These are phyloP conservation scores for Tilletia walkeri DNA, from an alignment of 1,284 basidiomycete genomes.

Conservation along the genomic window DNA sequence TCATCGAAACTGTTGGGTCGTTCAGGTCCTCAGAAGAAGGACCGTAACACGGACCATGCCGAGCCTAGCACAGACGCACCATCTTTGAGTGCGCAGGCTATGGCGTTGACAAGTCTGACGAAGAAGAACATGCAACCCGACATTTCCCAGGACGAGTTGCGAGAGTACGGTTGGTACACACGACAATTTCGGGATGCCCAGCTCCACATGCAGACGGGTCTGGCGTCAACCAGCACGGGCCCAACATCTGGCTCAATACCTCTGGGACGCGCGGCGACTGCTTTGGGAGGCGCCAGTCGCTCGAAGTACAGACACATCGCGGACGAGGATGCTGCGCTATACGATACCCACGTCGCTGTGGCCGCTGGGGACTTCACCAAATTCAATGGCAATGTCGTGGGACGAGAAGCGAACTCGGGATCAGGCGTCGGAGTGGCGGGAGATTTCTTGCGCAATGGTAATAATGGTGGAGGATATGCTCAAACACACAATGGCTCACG, in stretches of 20 bases:
- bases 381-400: not conserved
- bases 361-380: slow-evolving; percentile 5
- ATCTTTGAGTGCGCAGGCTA: not conserved
- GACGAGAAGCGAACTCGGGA: not conserved
- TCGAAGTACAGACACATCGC: slow-evolving; percentile 15
- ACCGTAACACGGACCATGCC: not conserved
- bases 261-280: not conserved
- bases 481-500: not conserved
- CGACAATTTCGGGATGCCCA: slow-evolving; percentile 4
- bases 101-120: slow-evolving; percentile 7
- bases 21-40: not conserved
- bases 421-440: not conserved
- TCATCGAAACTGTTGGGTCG: not conserved
- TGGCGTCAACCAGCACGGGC: not conserved
- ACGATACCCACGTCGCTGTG: not conserved
- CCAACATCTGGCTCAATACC: not conserved
- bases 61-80: not conserved
- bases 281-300: not conserved
- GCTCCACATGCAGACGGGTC: slow-evolving; percentile 14
- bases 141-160: slow-evolving; percentile 2
- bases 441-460: not conserved
- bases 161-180: slow-evolving; percentile 14
- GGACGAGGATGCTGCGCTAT: slow-evolving; percentile 12
- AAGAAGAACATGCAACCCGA: slow-evolving; percentile 11
- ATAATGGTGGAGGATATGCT: not conserved